These are phyloP conservation scores for Rhodofomes roseus DNA, from an alignment of 1,284 basidiomycete species.

Conservation along the genomic window DNA sequence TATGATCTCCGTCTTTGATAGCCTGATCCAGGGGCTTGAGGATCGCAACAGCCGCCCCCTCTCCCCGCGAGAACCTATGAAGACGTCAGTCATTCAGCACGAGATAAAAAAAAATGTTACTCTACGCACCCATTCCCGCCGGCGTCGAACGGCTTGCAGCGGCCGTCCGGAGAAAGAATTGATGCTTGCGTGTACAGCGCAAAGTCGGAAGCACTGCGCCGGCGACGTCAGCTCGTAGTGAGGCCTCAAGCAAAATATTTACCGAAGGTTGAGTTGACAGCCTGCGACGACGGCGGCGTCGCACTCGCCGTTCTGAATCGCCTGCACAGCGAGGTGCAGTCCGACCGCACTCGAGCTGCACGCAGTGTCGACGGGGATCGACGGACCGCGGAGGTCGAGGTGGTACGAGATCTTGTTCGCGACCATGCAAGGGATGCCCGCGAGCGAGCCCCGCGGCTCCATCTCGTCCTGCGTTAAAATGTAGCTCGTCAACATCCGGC, in stretches of 20 bases:
- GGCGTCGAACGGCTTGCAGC: conserved; percentile 47
- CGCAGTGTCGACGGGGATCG: conserved; percentile 45
- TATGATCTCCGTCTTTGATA: conserved; percentile 24
- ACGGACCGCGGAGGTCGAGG: conserved; percentile 45
- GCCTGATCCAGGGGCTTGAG: conserved; percentile 24
- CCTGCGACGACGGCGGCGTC: conserved; percentile 45
- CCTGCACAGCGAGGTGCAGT: conserved; percentile 44
- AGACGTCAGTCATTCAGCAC: conserved; percentile 17
- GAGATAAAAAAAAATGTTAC: conserved; percentile 10
- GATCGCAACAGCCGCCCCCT: conserved; percentile 22
- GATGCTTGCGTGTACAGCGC: conserved; percentile 30
- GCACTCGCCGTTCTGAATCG: conserved; percentile 41
- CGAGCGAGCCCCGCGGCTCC: conserved; percentile 35
- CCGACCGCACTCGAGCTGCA: conserved; percentile 45
- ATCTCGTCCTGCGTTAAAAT: conserved; percentile 28
- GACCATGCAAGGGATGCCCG: conserved; percentile 32
- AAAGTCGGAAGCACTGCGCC: conserved; percentile 12
- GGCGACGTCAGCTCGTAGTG: background rate
- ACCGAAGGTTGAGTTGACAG: conserved; percentile 39
- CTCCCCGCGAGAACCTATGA: conserved; percentile 21
- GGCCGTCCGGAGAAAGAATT: conserved; percentile 40
- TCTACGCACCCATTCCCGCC: conserved; percentile 43
- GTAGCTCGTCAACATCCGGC: background rate
- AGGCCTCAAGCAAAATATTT: background rate
- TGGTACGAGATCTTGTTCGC: conserved; percentile 48